Evolutionary conservation across 306 rosid genomes (phyloP).

Genomic region (Cajanus cajan): DNA sequence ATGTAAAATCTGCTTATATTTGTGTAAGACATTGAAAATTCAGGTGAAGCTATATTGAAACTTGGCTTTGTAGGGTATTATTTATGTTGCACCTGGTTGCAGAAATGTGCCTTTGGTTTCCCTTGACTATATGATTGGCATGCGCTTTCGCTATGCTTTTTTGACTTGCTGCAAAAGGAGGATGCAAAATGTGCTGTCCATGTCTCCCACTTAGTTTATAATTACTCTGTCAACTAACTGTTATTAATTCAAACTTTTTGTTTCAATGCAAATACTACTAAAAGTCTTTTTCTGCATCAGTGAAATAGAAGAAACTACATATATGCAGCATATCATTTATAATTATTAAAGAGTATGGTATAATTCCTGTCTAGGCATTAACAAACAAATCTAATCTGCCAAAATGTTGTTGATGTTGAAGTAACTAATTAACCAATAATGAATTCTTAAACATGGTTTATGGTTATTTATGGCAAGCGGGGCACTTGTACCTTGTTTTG

Average conservation of each 20-base stretch:
- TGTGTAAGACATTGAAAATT: not conserved
- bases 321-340: not conserved
- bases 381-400: not conserved
- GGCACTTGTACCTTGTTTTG: not conserved
- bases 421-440: not conserved
- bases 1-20: not conserved
- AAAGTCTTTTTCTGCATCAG: not conserved
- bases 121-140: conserved; percentile 22
- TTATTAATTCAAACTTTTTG: conserved; percentile 28
- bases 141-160: conserved; percentile 36
- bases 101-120: not conserved
- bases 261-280: not conserved
- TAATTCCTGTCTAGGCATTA: not conserved
- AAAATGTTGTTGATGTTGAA: not conserved
- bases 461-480: not conserved
- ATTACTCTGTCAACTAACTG: conserved; percentile 34
- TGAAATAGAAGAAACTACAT: not conserved
- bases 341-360: not conserved
- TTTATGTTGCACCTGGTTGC: not conserved
- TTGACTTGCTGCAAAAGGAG: conserved; percentile 46
- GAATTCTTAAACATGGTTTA: not conserved
- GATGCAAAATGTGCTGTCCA: conserved; percentile 44
- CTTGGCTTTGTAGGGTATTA: not conserved
- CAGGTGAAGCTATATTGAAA: not conserved
- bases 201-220: conserved; percentile 51